Conservation (phyloP, 1,284 basidiomycete species). For the Pseudozyma flocculosa region DNA sequence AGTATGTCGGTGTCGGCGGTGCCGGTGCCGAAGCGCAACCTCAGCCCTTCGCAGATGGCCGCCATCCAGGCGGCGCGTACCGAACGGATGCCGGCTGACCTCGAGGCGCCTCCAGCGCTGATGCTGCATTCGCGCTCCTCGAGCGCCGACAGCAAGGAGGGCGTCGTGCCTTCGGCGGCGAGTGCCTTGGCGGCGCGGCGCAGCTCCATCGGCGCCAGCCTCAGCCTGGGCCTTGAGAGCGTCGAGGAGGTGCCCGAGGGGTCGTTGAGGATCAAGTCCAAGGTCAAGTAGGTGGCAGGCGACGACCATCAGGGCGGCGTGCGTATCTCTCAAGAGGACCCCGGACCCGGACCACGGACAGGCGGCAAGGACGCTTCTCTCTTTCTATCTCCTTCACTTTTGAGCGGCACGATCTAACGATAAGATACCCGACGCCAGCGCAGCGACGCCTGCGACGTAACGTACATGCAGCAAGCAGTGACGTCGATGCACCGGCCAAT, state of each 20-base stretch:
- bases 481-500: too few species aligned
- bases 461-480: too few species aligned
- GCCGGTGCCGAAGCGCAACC: slow-evolving; percentile 9
- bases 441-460: too few species aligned
- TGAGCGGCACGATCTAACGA: too few species aligned
- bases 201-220: neutral
- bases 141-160: slow-evolving; percentile 4
- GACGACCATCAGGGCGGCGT: too few species aligned
- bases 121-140: slow-evolving; percentile 11
- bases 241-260: slow-evolving; percentile 23
- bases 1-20: neutral
- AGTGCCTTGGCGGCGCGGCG: slow-evolving; percentile 3
- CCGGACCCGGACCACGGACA: too few species aligned
- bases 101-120: slow-evolving; percentile 2
- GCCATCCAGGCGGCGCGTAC: slow-evolving; percentile 16
- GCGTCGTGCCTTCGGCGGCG: slow-evolving; percentile 2
- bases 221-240: slow-evolving; percentile 8
- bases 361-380: too few species aligned
- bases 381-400: too few species aligned
- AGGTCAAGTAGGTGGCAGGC: too few species aligned
- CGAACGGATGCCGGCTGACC: slow-evolving; percentile 15
- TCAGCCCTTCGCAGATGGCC: slow-evolving; percentile 16
- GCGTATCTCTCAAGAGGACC: too few species aligned
- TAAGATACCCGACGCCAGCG: too few species aligned
- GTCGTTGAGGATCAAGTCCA: slow-evolving; percentile 17